These are phyloP conservation scores for Phytophthora sansomeana DNA, from an alignment of 352 stramenopile species.

Conservation along the genomic window DNA sequence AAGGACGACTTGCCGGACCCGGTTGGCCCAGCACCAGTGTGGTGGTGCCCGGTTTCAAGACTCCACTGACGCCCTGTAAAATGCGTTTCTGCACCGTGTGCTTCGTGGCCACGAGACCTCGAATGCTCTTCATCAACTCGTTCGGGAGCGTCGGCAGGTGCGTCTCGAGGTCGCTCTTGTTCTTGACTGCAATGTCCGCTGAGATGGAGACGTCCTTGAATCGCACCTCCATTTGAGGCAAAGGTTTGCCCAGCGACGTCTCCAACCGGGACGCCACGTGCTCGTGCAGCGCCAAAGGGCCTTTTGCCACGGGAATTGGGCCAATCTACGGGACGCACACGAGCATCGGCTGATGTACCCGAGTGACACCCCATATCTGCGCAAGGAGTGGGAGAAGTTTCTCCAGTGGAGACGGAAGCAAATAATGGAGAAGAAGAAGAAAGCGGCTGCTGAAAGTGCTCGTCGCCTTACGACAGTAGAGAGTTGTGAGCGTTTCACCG, in stretches of 20 bases:
- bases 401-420: background rate
- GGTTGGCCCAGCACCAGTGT: slow-evolving; percentile 9
- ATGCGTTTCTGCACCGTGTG: slow-evolving; percentile 31
- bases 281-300: slow-evolving; percentile 11
- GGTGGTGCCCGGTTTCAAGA: slow-evolving; percentile 30
- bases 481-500: too few relatives aligned
- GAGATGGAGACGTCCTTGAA: slow-evolving; percentile 25
- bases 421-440: background rate
- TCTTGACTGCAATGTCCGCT: slow-evolving; percentile 16
- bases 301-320: background rate
- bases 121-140: background rate
- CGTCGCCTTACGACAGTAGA: slow-evolving; percentile 3
- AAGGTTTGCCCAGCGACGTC: slow-evolving; percentile 16
- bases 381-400: background rate
- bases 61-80: slow-evolving; percentile 28
- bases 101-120: slow-evolving; percentile 22
- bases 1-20: slow-evolving; percentile 16
- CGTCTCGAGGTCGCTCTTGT: slow-evolving; percentile 16
- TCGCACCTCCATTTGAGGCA: slow-evolving; percentile 45
- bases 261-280: slow-evolving; percentile 33
- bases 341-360: background rate
- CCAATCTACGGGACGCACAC: background rate
- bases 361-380: background rate
- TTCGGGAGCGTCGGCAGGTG: slow-evolving; percentile 33
- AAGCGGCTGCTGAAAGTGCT: background rate